phyloP scores from a whole-genome alignment of 2,329 filamentous ascomycete genomes.

The Furcasterigmium sp. region DNA sequence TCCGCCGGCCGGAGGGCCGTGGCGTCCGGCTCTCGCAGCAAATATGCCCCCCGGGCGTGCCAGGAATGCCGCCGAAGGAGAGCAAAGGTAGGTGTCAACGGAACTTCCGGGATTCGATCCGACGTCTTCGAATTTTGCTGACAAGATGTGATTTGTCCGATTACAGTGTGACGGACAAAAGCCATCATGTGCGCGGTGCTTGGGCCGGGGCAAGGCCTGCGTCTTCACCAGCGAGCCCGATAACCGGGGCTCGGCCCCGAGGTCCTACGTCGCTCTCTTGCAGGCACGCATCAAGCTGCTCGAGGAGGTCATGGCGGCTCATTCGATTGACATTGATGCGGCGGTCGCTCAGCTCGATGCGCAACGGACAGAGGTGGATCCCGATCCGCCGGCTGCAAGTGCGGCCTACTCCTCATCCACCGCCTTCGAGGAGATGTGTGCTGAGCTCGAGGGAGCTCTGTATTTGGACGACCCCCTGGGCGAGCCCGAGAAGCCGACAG shows the following conservation, averaged over 20 bases:
- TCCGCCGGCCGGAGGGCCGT: no score
- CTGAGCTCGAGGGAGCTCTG: slow-evolving; percentile 23
- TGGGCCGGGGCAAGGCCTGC: slow-evolving; percentile 21
- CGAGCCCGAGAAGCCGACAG: slow-evolving; percentile 11
- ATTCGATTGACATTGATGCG: slow-evolving; percentile 22
- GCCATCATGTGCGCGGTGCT: slow-evolving; percentile 24
- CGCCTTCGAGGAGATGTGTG: slow-evolving; percentile 8
- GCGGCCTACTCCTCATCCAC: neutral
- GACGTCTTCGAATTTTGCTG: neutral
- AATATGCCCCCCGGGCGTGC: slow-evolving; percentile 22
- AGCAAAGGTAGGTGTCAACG: no score
- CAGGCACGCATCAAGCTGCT: slow-evolving; percentile 24
- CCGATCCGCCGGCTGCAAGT: neutral
- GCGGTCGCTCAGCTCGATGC: slow-evolving; percentile 15
- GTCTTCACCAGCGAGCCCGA: slow-evolving; percentile 23
- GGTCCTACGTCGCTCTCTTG: slow-evolving; percentile 27
- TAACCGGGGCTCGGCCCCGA: slow-evolving; percentile 25
- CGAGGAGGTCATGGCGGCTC: slow-evolving; percentile 19
- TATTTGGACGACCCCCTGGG: slow-evolving; percentile 27
- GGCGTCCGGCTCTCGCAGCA: slow-evolving; percentile 6
- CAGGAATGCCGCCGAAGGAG: slow-evolving; percentile 28
- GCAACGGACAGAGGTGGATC: slow-evolving; percentile 12
- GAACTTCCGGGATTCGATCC: no score
- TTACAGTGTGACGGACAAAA: slow-evolving; percentile 26
- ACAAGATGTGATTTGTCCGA: no score